Evolutionary conservation across 345 rosid genomes (phyloP), one percentile per base, ranked within the genome.

Genomic region (Eucalyptus erythrocorys): DNA sequence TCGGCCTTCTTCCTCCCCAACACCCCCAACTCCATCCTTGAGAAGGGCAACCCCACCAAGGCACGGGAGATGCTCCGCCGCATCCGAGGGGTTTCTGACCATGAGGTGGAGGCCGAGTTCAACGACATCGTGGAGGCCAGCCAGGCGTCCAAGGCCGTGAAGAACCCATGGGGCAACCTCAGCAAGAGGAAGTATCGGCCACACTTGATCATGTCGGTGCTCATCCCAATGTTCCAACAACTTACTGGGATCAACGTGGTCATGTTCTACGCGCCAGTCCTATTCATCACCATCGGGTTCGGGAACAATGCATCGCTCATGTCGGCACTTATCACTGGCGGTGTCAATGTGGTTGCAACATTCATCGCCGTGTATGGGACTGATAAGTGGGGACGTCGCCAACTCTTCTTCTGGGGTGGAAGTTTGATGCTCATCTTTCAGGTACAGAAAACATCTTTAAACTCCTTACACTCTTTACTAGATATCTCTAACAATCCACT

Each of bases 191-290:
- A 82, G 79, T 90, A 92, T 48, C 87, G 93, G 55, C 93, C 90
- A 8, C 92, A 92, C 48, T 86, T 91, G 66, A 51, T 86, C 51
- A 87, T 92, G 48, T 32, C 82, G 45, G 45, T 76, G 45, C 5
- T 91, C 19, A 90, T 94, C 80, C 93, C 94, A 4, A 88, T 91
- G 59, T 92, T 95, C 89, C 95, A 95, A n/a, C 94, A 92, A 79
- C 79, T 92, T 19, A 95, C 94, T 2, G 94, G 94, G 47, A 94
- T 92, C 87, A 94, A 93, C 48, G 92, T 92, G 40, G 89, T 94
- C 88, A 92, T 90, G 86, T 94, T 94, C 88, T 94, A 93, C 49
- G 93, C 95, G 13, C 96, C 95, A 26, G 95, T 92, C 21, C 87
- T 92, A 43, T 94, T 93, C 85, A 92, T 92, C 87, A 92, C 94